Base-by-base conservation (phyloP, 345 rosid species). In the Raphanus sativus region DNA sequence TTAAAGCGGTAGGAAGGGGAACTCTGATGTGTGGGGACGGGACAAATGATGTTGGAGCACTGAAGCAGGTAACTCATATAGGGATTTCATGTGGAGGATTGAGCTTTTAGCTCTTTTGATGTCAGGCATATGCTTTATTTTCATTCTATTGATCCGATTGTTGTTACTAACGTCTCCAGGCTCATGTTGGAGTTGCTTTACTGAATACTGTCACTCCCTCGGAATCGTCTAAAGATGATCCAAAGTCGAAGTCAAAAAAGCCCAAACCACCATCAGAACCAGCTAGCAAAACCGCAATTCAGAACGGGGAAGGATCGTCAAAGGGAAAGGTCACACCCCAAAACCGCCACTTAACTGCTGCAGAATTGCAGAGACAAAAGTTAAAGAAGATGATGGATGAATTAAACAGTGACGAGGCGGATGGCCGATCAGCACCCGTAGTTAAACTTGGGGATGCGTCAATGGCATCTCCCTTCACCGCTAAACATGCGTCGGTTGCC, bases 1-100 rank as follows among this genome's bases (percentile, higher is more conserved):
- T 90, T 68, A 96, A 93, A 82, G 83, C 91, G 13, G 97, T 93
- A 25, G 97, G 99, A 79, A 89, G 99, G 81, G 77, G 89, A 32
- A 90, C 99, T 62, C 77, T 96, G 72, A 96, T 96, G 99, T 96
- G 99, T 70, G 99, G 99, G 11, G 99, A 96, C 74, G 99, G 99
- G 30, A 96, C 99, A 48, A 96, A 96, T 87, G 99, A 96, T 74
- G 99, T 96, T n/a, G 99, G 99, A 76, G 99, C 99, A 76, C 76
- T 96, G 81, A 96, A 96, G 85, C 98, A 96, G 98, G 99, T 94
- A 83, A 30, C n/a, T 1, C 54, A n/a, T n/a, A n/a, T n/a, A n/a
- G n/a, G n/a, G n/a, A n/a, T n/a, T n/a, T n/a, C n/a, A 12, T 6
- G 17, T 8, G 68, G 73, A 55, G 33, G 52, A 69, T 55, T 60